These are phyloP conservation scores for Fusarium tanahbumbuense DNA, from an alignment of 2,329 filamentous ascomycete species.

Conservation along the genomic window DNA sequence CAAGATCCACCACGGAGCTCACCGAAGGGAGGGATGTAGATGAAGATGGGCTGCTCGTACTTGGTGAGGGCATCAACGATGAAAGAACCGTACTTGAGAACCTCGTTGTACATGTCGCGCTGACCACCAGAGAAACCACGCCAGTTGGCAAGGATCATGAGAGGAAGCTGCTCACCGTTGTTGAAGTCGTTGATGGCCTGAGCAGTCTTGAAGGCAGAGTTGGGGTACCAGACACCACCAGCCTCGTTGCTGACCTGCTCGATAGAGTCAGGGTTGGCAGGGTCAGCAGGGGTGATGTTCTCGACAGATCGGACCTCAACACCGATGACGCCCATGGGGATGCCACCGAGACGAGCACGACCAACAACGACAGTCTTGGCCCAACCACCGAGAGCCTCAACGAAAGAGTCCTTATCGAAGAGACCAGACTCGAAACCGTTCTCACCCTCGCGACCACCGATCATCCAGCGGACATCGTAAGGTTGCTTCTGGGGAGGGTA, in stretches of 20 bases:
- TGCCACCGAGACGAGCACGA: conserved; percentile 94
- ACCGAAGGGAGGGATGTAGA: conserved; percentile 97
- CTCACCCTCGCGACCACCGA: conserved; percentile 84
- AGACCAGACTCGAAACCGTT: conserved; percentile 85
- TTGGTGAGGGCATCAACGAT: conserved; percentile 98
- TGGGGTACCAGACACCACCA: conserved; percentile 99
- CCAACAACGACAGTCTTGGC: conserved; percentile 96
- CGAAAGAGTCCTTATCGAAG: conserved; percentile 96
- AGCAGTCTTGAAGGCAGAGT: conserved; percentile 99
- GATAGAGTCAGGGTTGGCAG: conserved; percentile 97
- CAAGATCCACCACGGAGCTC: conserved; percentile 99
- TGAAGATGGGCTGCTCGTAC: conserved; percentile 98
- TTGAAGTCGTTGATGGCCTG: conserved; percentile 99
- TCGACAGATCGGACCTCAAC: conserved; percentile 97
- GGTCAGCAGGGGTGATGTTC: conserved; percentile 95
- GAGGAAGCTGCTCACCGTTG: conserved; percentile 94
- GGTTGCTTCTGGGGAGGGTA: conserved; percentile 83
- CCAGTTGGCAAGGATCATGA: conserved; percentile 99
- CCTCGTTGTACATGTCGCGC: conserved; percentile 99
- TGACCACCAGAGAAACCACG: conserved; percentile 99
- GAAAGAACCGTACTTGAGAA: conserved; percentile 98
- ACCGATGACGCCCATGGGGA: conserved; percentile 97
- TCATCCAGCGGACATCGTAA: conserved; percentile 95
- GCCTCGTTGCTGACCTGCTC: conserved; percentile 95
- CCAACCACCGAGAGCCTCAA: conserved; percentile 97